phyloP scores from a whole-genome alignment of 2,329 filamentous ascomycete genomes.

The Paecilomyces formosus region DNA sequence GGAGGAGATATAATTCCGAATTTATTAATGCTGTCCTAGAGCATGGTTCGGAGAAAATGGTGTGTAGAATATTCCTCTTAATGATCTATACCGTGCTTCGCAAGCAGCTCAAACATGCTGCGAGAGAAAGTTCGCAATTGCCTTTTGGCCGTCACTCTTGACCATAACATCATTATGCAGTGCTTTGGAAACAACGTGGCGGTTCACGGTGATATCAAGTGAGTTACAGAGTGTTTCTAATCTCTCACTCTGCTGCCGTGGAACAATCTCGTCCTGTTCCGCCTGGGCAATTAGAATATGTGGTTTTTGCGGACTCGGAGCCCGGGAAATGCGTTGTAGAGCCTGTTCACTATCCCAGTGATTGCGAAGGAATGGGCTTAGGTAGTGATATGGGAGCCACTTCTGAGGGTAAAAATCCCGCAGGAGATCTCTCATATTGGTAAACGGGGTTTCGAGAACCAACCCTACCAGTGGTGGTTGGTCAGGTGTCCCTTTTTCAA shows the following conservation, averaged over 20 bases:
- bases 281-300: constrained; percentile 35
- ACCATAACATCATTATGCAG: background rate
- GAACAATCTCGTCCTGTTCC: constrained; percentile 38
- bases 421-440: constrained; percentile 64
- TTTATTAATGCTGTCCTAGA: background rate
- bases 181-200: background rate
- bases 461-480: constrained; percentile 36
- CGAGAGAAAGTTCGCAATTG: background rate
- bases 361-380: constrained; percentile 65
- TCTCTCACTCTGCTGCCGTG: constrained; percentile 7
- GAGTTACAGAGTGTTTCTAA: background rate
- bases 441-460: constrained; percentile 70
- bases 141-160: background rate
- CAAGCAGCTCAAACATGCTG: background rate
- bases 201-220: background rate
- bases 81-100: background rate
- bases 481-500: constrained; percentile 29
- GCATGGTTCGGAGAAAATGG: background rate
- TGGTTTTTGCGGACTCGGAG: constrained; percentile 6
- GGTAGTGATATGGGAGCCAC: constrained; percentile 70
- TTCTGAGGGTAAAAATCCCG: constrained; percentile 66
- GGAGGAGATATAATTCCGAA: no score
- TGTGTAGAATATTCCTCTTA: background rate
- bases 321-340: constrained; percentile 30
- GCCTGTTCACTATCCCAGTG: constrained; percentile 43